These are phyloP conservation scores for Fusarium burgessii DNA, from an alignment of 2,329 filamentous ascomycete genomes.

Conservation along the genomic window DNA sequence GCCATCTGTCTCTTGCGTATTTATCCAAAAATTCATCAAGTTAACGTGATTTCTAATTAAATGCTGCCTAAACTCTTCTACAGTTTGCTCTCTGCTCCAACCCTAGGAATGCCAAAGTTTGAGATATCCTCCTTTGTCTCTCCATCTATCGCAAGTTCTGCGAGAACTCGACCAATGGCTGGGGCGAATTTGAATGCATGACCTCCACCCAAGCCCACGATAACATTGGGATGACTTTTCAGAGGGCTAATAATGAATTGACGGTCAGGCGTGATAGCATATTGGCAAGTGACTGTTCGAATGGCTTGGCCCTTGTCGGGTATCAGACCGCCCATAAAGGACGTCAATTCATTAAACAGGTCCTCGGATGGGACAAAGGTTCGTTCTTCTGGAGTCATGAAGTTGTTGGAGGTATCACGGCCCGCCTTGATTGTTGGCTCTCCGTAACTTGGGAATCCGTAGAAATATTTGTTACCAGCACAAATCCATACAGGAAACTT, in stretches of 20 bases:
- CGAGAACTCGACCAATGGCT: slow-evolving; percentile 42
- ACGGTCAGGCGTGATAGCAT: slow-evolving; percentile 41
- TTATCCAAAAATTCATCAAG: too few species aligned
- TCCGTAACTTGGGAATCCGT: slow-evolving; percentile 32
- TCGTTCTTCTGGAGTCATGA: slow-evolving; percentile 28
- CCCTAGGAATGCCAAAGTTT: slow-evolving; percentile 17
- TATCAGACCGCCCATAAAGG: slow-evolving; percentile 23
- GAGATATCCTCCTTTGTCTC: slow-evolving; percentile 23
- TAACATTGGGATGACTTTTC: slow-evolving; percentile 26
- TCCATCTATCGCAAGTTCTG: slow-evolving; percentile 44
- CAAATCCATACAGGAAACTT: slow-evolving; percentile 39
- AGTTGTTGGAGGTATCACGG: slow-evolving; percentile 29
- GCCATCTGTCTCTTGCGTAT: too few species aligned
- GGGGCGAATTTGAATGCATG: slow-evolving; percentile 46
- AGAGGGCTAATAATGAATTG: slow-evolving; percentile 42
- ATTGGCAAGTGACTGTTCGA: slow-evolving; percentile 46
- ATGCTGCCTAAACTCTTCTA: background rate
- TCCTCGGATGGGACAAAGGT: slow-evolving; percentile 24
- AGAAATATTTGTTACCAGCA: slow-evolving; percentile 18
- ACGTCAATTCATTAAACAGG: slow-evolving; percentile 10
- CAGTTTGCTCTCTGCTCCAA: background rate
- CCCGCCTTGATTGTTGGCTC: slow-evolving; percentile 38
- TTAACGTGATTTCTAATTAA: background rate
- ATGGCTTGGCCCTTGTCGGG: slow-evolving; percentile 19
- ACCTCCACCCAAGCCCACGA: slow-evolving; percentile 37